Evolutionary conservation across 768 basidiomycete genomes (phyloP).

Genomic region (Jaapia argillacea): DNA sequence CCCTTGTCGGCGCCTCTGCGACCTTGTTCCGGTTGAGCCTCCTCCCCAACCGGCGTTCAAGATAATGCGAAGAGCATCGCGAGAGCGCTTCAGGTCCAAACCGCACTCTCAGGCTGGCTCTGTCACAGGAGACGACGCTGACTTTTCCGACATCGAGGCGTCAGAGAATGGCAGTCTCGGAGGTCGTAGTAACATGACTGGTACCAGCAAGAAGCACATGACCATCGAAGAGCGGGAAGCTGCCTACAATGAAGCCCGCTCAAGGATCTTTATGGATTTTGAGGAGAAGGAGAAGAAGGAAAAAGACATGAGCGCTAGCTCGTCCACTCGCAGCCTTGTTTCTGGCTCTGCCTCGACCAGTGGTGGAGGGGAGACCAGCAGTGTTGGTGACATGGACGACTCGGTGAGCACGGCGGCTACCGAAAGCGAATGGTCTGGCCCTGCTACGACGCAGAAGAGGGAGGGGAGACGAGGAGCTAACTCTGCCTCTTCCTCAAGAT

Average conservation of each 20-base stretch:
- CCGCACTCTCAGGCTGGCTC: conserved; percentile 67
- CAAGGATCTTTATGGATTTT: conserved; percentile 79
- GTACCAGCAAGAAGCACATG: conserved; percentile 52
- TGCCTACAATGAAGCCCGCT: conserved; percentile 82
- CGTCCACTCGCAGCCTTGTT: conserved; percentile 61
- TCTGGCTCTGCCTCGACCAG: conserved; percentile 57
- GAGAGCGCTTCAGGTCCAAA: conserved; percentile 44
- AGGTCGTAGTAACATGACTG: conserved; percentile 54
- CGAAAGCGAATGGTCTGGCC: conserved; percentile 74
- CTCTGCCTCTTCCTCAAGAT: conserved; percentile 48
- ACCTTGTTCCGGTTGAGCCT: conserved; percentile 69
- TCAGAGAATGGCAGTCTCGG: conserved; percentile 75
- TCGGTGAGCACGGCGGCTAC: conserved; percentile 62
- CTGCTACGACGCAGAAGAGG: conserved; percentile 45
- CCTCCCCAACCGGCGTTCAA: conserved; percentile 70
- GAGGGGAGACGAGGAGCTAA: conserved; percentile 35
- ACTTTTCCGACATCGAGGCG: conserved; percentile 69
- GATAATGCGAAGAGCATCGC: conserved; percentile 67
- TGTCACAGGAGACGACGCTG: conserved; percentile 64
- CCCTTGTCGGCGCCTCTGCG: conserved; percentile 58
- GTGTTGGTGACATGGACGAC: conserved; percentile 58
- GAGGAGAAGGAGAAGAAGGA: conserved; percentile 57
- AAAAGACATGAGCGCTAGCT: conserved; percentile 68
- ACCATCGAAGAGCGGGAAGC: conserved; percentile 83
- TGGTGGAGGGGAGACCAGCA: conserved; percentile 44